A percentile compares a stretch with the other conserved stretches of the same genome.
These are phyloP conservation scores for Rhodotorula kratochvilovae DNA, from an alignment of 768 basidiomycete species.

Conservation along the genomic window DNA sequence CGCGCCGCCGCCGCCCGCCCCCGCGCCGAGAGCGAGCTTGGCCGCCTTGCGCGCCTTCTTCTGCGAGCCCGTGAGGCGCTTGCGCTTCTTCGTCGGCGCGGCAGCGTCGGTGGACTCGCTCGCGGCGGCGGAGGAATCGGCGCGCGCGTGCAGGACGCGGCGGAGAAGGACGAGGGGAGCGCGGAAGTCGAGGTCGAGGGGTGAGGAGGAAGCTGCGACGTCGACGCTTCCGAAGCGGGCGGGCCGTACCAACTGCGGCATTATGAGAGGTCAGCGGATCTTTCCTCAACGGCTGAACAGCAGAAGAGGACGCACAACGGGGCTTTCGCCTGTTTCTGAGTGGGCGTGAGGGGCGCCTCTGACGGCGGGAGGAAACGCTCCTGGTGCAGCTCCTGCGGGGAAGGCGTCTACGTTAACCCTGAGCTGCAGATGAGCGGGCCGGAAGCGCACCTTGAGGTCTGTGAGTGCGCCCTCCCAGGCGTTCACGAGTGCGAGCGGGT, in stretches of 20 bases:
- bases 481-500: slow-evolving; percentile 28
- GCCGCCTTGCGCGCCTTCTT: slow-evolving; percentile 34
- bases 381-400: slow-evolving; percentile 4
- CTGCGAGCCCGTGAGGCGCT: slow-evolving; percentile 32
- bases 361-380: slow-evolving; percentile 19
- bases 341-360: slow-evolving; percentile 15
- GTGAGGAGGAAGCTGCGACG: slow-evolving; percentile 4
- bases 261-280: not conserved
- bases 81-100: slow-evolving; percentile 24
- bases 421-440: not conserved
- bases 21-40: slow-evolving; percentile 7
- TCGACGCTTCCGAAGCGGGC: slow-evolving; percentile 12
- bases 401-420: no score
- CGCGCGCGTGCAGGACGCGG: not conserved
- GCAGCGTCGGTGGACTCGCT: not conserved
- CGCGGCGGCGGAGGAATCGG: no score
- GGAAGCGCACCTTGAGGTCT: slow-evolving; percentile 26
- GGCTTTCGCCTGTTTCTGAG: slow-evolving; percentile 18
- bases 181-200: not conserved
- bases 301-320: slow-evolving; percentile 15
- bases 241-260: slow-evolving; percentile 30
- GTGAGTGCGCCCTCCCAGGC: slow-evolving; percentile 29
- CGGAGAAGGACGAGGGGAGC: no score
- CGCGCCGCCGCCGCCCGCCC: no score
- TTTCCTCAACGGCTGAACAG: no score